Base-by-base conservation (phyloP, 352 stramenopile species). In the Globisporangium cylindrosporum region DNA sequence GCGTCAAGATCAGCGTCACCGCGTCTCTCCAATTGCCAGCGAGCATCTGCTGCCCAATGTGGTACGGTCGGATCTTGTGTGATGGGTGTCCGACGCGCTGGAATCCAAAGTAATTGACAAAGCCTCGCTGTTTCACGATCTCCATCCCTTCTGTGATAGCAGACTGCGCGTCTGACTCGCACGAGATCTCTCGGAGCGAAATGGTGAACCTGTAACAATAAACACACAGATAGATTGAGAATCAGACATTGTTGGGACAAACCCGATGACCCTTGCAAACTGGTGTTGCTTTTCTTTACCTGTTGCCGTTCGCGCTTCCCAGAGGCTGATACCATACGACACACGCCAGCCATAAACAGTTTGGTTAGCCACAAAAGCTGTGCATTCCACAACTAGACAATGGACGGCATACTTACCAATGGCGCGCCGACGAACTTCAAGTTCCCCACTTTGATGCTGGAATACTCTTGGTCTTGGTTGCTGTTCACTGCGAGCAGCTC, bases 91-190 rank as follows among this genome's bases (percentile, higher is more conserved):
- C 85, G 51, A 95, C 84, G 4, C 85, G 87, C 68, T 95, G 85
- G 66, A 91, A 91, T 10, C 87, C 85, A 73, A 93, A 95, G 74
- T 91, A 95, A 63, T 95, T 93, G n/a, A 80, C 64, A 51, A 92
- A 93, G 1, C 85, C 85, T 5, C 67, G 66, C 20, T 36, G n/a
- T 36, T 73, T 59, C 9, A 90, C 66, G 3, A 66, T 68, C 8
- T 73, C 64, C 4, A 92, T 59, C 25, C 73, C 70, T 2, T 41
- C 32, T 9, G 70, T 66, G 32, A 82, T 58, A 10, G 54, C 67
- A 10, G 24, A 73, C 12, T 68, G 68, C 14, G 80, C 46, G 18
- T 75, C 62, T 2, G 25, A 12, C 0, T 74, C 53, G 5, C 38
- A 68, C 2, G 72, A 67, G 66, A 92, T 69, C 14, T 73, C 66